Percentiles rank a stretch among this genome's conserved stretches.
Conservation (phyloP, 768 basidiomycete genomes). For the Tulasnella sp. region DNA sequence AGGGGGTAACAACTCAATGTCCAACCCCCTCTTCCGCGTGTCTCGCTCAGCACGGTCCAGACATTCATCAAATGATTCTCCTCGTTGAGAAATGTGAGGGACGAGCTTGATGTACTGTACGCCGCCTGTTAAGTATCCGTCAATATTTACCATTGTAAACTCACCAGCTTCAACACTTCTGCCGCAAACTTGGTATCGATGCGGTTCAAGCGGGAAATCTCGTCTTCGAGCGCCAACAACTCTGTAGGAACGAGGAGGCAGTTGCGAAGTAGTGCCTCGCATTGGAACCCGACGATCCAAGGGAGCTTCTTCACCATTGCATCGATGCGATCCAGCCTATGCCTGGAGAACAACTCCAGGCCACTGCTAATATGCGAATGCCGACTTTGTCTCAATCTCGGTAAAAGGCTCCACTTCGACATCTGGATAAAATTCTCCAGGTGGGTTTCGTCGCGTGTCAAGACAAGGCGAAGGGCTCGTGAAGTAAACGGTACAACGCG, state of each 20-base stretch:
- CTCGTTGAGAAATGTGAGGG: not conserved
- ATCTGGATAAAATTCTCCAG: conserved; percentile 42
- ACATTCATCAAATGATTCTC: conserved; percentile 34
- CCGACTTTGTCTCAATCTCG: conserved; percentile 33
- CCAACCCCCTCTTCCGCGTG: not conserved
- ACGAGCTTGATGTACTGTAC: not conserved
- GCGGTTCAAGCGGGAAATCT: conserved; percentile 30
- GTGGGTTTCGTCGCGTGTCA: conserved; percentile 42
- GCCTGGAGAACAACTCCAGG: conserved; percentile 41
- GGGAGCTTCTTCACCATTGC: conserved; percentile 36
- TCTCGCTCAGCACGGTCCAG: conserved; percentile 31
- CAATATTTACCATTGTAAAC: conserved; percentile 33
- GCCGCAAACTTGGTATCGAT: conserved; percentile 33
- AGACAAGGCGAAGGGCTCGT: conserved; percentile 36
- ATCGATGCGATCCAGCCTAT: conserved; percentile 36
- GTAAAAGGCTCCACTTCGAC: conserved; percentile 27
- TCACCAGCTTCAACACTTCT: conserved; percentile 28
- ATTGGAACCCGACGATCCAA: conserved; percentile 65
- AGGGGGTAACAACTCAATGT: not conserved
- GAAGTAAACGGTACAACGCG: conserved; percentile 51
- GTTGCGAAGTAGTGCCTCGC: conserved; percentile 56
- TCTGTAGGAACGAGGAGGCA: conserved; percentile 50
- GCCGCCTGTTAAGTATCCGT: not conserved
- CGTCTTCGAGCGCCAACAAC: conserved; percentile 24
- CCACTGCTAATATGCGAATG: conserved; percentile 28